Evolutionary conservation across 1,139 yeast genomes (phyloP).

Genomic region (Nakaseomyces sp.): DNA sequence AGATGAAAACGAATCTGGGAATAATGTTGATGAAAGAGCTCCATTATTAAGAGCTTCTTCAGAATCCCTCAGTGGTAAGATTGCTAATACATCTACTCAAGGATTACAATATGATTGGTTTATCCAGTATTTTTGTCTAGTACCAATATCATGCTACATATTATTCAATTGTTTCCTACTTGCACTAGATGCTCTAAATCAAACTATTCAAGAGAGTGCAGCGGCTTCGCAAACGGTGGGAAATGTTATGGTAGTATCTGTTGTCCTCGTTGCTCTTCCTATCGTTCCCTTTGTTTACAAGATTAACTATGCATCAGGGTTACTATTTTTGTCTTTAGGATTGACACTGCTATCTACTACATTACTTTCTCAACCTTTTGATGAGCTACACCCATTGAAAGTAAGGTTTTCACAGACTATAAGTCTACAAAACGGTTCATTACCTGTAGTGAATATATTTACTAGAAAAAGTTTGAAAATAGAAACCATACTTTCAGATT

Average conservation of each 20-base stretch:
- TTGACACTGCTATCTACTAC: conserved; percentile 36
- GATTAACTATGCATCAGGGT: conserved; percentile 45
- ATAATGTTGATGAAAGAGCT: conserved; percentile 25
- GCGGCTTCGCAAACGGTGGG: conserved; percentile 43
- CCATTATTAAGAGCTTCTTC: conserved; percentile 20
- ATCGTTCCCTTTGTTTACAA: conserved; percentile 66
- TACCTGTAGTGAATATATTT: conserved; percentile 39
- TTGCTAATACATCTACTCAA: conserved; percentile 11
- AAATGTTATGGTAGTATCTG: conserved; percentile 33
- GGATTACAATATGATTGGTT: conserved; percentile 65
- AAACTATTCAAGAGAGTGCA: conserved; percentile 60
- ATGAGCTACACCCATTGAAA: conserved; percentile 54
- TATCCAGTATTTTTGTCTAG: conserved; percentile 56
- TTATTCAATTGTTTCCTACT: conserved; percentile 41
- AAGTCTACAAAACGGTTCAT: conserved; percentile 33
- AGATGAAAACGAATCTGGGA: conserved; percentile 10
- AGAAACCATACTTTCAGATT: conserved; percentile 40
- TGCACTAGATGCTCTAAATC: conserved; percentile 53
- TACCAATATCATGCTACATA: conserved; percentile 54
- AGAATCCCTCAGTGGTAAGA: not conserved
- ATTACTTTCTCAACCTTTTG: conserved; percentile 44
- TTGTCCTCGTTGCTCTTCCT: conserved; percentile 45
- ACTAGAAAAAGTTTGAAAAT: conserved; percentile 44
- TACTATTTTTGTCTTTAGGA: conserved; percentile 34
- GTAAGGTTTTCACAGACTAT: conserved; percentile 56